Conservation (phyloP, 1,139 yeast genomes). For the Candida frijolesensis region DNA sequence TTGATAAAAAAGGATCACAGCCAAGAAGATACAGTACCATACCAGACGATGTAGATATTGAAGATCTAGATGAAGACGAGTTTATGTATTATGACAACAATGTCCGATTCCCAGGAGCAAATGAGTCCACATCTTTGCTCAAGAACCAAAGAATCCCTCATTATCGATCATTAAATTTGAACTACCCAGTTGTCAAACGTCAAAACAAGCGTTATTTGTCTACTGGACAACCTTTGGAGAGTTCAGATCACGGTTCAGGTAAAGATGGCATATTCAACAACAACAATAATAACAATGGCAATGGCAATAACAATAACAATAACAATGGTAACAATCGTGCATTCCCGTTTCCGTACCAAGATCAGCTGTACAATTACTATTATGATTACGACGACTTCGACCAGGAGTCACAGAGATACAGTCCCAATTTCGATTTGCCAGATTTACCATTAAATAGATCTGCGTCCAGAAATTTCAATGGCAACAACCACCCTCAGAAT, state of each 20-base stretch:
- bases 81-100: constrained; percentile 47
- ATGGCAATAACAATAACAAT: constrained; percentile 28
- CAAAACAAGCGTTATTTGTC: constrained; percentile 42
- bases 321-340: constrained; percentile 16
- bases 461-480: constrained; percentile 10
- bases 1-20: constrained; percentile 71
- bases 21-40: constrained; percentile 73
- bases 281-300: constrained; percentile 14
- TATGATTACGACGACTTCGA: constrained; percentile 47
- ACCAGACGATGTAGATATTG: constrained; percentile 68
- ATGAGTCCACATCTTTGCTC: constrained; percentile 36
- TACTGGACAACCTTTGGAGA: constrained; percentile 29
- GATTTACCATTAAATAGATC: constrained; percentile 15
- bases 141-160: constrained; percentile 41
- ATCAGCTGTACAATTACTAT: constrained; percentile 32
- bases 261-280: constrained; percentile 10
- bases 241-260: constrained; percentile 11
- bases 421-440: constrained; percentile 21
- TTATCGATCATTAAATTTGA: constrained; percentile 45
- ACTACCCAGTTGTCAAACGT: constrained; percentile 29
- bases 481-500: constrained; percentile 10
- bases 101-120: constrained; percentile 18
- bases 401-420: constrained; percentile 31
- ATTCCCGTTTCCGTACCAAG: constrained; percentile 62
- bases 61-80: constrained; percentile 60